Base-by-base conservation (phyloP, 352 stramenopile species). In the Globisporangium spiculum region DNA sequence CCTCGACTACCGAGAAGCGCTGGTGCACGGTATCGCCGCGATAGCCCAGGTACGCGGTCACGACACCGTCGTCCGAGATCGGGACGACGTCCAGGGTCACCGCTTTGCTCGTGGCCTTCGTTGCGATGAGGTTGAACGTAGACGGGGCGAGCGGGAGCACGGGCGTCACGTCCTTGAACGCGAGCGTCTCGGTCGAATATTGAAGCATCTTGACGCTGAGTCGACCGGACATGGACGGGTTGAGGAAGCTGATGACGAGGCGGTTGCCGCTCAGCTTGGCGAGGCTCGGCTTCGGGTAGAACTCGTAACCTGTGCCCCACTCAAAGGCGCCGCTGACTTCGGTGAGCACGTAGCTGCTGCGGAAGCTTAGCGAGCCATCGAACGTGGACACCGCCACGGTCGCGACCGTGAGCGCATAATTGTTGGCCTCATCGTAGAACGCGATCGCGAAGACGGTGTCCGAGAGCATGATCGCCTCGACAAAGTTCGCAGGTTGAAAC, bases 161-260 rank as follows among this genome's bases (percentile, higher is more conserved):
- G 0, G 83, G 81, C 6, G 83, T 87, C 48, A 83, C 65, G 30
- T 88, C 80, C 22, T 77, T 75, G 34, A 93, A 66, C 16, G 72
- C 54, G 22, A 89, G 62, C 10, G 77, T 79, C 18, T 72, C 73
- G 24, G 65, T 27, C 34, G 83, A 86, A 66, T 81, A 84, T 58
- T 80, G 58, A 18, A 90, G 63, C 1, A 91, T 65, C 57, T 78
- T 78, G 55, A 86, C 67, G 34, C 78, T 86, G 9, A 78, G 73
- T 30, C 74, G 78, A 30, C 83, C 83, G 9, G 69, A 58, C 54
- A 78, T 61, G 2, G 70, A 74, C 44, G 83, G 78, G 71, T 93
- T 93, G 34, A 88, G 54, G 67, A 93, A 91, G 53, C 75, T 81
- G 44, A 93, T 75, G 7, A 78, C 85, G 3, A 93, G 61, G 22